These are phyloP conservation scores for Jatropha podagrica DNA, from an alignment of 441 rosid genomes.

Conservation along the genomic window DNA sequence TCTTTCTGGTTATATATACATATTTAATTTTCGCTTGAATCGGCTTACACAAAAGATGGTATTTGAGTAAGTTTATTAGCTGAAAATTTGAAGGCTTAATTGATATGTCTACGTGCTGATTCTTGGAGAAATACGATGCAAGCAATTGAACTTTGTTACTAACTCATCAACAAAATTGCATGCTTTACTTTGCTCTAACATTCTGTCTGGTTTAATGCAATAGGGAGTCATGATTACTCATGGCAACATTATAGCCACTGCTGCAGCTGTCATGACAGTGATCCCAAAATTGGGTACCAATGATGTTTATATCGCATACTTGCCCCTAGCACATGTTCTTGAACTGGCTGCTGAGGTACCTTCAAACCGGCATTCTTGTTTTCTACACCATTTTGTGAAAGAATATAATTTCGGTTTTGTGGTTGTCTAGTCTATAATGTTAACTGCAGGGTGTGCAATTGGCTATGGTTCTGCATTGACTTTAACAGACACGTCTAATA, in stretches of 20 bases:
- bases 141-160: neutral
- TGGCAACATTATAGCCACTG: constrained; percentile 77
- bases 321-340: constrained; percentile 96
- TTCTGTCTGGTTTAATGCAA: constrained; percentile 23
- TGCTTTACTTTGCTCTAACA: constrained; percentile 24
- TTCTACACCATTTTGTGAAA: constrained; percentile 4
- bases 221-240: constrained; percentile 98
- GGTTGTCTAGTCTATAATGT: constrained; percentile 60
- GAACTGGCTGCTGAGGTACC: constrained; percentile 92
- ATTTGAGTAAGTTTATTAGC: neutral
- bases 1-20: neutral
- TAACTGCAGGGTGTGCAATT: constrained; percentile 69
- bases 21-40: neutral
- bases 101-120: constrained; percentile 7
- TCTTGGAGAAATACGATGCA: neutral
- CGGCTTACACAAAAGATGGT: neutral
- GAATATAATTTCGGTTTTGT: constrained; percentile 21
- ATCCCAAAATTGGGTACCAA: constrained; percentile 53
- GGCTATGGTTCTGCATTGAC: constrained; percentile 93
- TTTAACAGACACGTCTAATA: constrained; percentile 75
- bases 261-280: constrained; percentile 77
- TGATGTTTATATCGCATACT: constrained; percentile 76
- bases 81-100: neutral
- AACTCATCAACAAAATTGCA: constrained; percentile 6
- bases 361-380: constrained; percentile 22